Evolutionary conservation across 352 stramenopile species (phyloP), one percentile per base, ranked within the genome.

Genomic region (Globisporangium yorkense): DNA sequence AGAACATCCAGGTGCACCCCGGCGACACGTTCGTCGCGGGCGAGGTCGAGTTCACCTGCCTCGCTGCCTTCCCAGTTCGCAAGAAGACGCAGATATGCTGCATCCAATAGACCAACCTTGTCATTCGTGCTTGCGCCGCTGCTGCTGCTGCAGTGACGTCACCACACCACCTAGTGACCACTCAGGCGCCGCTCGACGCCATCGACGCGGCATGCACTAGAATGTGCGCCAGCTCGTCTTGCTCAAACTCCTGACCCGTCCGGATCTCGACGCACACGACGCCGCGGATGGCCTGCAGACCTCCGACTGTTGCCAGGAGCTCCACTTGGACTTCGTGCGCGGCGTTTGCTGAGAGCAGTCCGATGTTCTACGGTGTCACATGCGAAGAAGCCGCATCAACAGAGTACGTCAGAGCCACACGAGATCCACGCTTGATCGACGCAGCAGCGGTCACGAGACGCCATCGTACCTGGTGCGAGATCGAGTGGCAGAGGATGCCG

Each of bases 41-140:
- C 0, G 82, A 92, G 54, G 68, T 89, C 37, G 82, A 92, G 49
- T 92, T 92, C 59, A 89, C 77, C 18, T 87, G 81, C 43, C 72
- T 92, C 35, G 74, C 66, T 10, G 68, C 76, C 1, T 87, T 85
- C 20, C 77, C 77, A 7, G 75, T 84, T 5, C 68, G 76, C 0
- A 85, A 87, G 56, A 84, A 83, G 48, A 70, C 60, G 12, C 71
- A 74, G 12, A 66, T 75, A 39, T 90, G 80, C 55, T 87, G 67
- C 41, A 61, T 90, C 55, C 59, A 68, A 58, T 72, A 58, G 47
- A 63, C 40, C 44, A 29, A 18, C 10, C 21, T 31, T 9, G 24
- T 3, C 33, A 7, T 40, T 44, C 24, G 5, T 55, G 18, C 49
- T 5, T 24, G 7, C 1, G n/a, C 12, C 18, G 7, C 45, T 54